A percentile compares a stretch with the other conserved stretches of the same genome.
These are phyloP conservation scores for Magnaporthiopsis rhizophila DNA, from an alignment of 2,329 filamentous ascomycete genomes.

Conservation along the genomic window DNA sequence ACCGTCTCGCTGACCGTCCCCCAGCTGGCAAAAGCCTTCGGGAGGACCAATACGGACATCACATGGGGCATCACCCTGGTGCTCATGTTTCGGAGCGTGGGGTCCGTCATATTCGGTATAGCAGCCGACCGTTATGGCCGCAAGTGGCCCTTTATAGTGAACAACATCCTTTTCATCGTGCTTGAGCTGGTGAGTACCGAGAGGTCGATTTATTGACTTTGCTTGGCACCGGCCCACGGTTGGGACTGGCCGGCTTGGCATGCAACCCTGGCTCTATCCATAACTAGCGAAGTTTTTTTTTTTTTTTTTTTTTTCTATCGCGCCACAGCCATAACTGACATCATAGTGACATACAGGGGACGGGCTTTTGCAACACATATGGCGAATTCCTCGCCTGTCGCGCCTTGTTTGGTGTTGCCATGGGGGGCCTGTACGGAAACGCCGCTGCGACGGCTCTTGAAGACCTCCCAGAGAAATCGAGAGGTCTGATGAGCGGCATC, in stretches of 20 bases:
- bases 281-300: neutral
- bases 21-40: conserved; percentile 44
- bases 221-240: neutral
- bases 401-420: conserved; percentile 69
- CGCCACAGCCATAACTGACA: neutral
- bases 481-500: conserved; percentile 68
- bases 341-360: conserved; percentile 31
- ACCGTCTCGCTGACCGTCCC: conserved; percentile 53
- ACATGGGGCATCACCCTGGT: conserved; percentile 59
- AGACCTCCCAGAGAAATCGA: conserved; percentile 58
- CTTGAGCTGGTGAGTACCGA: conserved; percentile 37
- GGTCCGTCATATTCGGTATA: conserved; percentile 46
- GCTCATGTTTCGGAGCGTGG: conserved; percentile 52
- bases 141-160: conserved; percentile 70
- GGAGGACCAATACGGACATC: conserved; percentile 46
- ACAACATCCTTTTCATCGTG: conserved; percentile 56
- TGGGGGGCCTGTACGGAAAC: conserved; percentile 76
- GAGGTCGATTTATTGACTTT: neutral
- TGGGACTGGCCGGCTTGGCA: neutral
- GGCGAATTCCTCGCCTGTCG: conserved; percentile 66
- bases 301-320: neutral
- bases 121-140: conserved; percentile 48
- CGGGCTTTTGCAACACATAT: conserved; percentile 63
- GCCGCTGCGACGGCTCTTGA: conserved; percentile 73
- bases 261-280: neutral